Conservation (phyloP, 345 rosid species). For the Abelmoschus esculentus region DNA sequence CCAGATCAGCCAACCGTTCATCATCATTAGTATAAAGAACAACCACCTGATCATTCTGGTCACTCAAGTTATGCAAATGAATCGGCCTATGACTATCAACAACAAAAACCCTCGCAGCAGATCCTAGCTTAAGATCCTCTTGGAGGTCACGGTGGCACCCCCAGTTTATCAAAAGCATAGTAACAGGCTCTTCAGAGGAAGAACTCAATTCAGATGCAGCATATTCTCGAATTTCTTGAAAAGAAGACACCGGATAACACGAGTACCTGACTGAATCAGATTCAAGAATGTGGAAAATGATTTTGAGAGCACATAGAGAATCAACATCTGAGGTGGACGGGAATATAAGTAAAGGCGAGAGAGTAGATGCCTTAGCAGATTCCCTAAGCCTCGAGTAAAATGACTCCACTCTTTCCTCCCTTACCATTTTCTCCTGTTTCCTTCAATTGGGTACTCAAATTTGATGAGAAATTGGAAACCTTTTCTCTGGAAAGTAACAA, state of each 20-base stretch:
- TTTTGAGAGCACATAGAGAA: constrained; percentile 82
- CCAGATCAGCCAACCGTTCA: constrained; percentile 74
- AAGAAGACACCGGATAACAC: constrained; percentile 94
- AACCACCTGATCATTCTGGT: constrained; percentile 61
- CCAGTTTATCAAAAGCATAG: constrained; percentile 78
- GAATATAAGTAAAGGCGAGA: constrained; percentile 72
- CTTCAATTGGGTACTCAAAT: constrained; percentile 12
- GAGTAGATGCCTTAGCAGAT: constrained; percentile 49
- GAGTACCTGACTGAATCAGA: constrained; percentile 90
- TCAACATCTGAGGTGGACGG: constrained; percentile 93
- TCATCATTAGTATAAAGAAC: constrained; percentile 81
- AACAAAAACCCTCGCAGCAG: constrained; percentile 59
- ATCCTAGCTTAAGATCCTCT: constrained; percentile 45
- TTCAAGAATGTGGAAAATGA: constrained; percentile 71
- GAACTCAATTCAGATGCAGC: constrained; percentile 53
- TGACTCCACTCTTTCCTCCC: constrained; percentile 59
- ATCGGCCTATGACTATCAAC: constrained; percentile 94
- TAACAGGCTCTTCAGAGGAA: constrained; percentile 33
- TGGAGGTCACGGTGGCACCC: constrained; percentile 85
- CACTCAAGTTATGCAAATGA: constrained; percentile 81
- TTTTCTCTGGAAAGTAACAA: neutral
- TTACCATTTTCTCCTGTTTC: constrained; percentile 44
- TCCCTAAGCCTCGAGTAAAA: constrained; percentile 71
- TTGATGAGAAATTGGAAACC: neutral
- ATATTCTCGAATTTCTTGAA: constrained; percentile 66